Evolutionary conservation across 2,329 filamentous ascomycete species (phyloP), one percentile per base, ranked within the genome.

Genomic region (Fusarium chaquense): DNA sequence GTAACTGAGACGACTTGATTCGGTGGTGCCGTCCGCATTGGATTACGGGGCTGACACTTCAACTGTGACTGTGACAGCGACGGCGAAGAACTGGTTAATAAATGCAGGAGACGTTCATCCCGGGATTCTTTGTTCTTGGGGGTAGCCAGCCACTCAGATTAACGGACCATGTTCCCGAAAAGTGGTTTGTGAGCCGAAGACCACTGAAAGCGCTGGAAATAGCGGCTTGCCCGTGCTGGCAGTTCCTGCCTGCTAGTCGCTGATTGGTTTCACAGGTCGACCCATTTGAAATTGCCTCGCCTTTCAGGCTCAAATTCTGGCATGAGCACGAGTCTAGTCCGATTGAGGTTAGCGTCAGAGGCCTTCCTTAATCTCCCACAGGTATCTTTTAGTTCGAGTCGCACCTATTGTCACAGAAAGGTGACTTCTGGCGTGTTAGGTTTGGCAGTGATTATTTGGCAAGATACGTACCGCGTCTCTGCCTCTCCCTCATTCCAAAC

Each of bases 251-350:
- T 58, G 58, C 16, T 33, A 45, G 44, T 32, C 40, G 32, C 38
- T 65, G 60, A 66, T 66, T 57, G 68, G 63, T 38, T 51, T 62
- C 43, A 57, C 55, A 38, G 43, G 33, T 41, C 59, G 47, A 50
- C 41, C 49, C 62, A 53, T 56, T 52, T 62, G 43, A 61, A 60
- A 60, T 65, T 77, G 76, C 76, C 76, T 78, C 65, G 75, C 72
- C 67, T 77, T 76, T 78, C 76, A 78, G 76, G 76, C 76, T 62
- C 62, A 63, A 74, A 73, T 49, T 56, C 33, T 44, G 28, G 51
- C 45, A 56, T 12, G 35, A 28, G 24, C 9, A 20, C 10, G 5
- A 16, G 18, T 10, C 49, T 40, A 41, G 32, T 22, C 30, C 49
- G 3, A 20, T 20, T 28, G 20, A 11, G 24, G 49, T 22, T 52